Conservation (phyloP, 202 grass and related monocot species). For the Sporobolus alterniflorus region DNA sequence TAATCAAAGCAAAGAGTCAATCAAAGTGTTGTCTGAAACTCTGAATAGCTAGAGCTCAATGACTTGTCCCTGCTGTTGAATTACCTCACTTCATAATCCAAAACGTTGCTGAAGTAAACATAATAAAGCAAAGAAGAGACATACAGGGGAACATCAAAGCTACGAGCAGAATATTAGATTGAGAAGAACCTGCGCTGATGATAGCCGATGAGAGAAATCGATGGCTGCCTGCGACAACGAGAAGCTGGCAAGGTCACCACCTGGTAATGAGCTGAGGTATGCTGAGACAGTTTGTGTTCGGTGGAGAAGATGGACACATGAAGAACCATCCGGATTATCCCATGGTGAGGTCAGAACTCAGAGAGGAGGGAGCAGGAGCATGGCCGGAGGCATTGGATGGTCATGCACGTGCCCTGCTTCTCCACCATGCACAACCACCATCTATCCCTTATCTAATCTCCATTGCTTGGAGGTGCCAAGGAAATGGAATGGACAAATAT, state of each 20-base stretch:
- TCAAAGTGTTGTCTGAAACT: too few relatives aligned
- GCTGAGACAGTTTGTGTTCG: slow-evolving; percentile 65
- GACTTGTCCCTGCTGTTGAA: background rate
- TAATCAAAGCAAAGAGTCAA: background rate
- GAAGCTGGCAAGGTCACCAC: background rate
- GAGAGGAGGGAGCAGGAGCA: background rate
- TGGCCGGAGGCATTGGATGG: slow-evolving; percentile 46
- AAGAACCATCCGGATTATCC: slow-evolving; percentile 55
- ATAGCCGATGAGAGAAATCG: background rate
- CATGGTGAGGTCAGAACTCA: background rate
- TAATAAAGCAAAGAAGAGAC: background rate
- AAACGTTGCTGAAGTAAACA: background rate
- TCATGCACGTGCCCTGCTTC: slow-evolving; percentile 99
- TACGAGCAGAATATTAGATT: background rate
- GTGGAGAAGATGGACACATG: slow-evolving; percentile 97
- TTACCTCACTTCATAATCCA: background rate
- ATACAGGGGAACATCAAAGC: background rate
- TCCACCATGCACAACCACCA: slow-evolving; percentile 81
- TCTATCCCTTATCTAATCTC: slow-evolving; percentile 16
- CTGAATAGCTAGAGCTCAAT: background rate
- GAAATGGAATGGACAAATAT: background rate
- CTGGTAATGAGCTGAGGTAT: background rate
- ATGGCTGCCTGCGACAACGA: too few relatives aligned
- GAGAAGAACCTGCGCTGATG: background rate
- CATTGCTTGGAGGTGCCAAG: slow-evolving; percentile 18